Base-by-base conservation (phyloP, 768 basidiomycete species). In the Boletus barrowsii region DNA sequence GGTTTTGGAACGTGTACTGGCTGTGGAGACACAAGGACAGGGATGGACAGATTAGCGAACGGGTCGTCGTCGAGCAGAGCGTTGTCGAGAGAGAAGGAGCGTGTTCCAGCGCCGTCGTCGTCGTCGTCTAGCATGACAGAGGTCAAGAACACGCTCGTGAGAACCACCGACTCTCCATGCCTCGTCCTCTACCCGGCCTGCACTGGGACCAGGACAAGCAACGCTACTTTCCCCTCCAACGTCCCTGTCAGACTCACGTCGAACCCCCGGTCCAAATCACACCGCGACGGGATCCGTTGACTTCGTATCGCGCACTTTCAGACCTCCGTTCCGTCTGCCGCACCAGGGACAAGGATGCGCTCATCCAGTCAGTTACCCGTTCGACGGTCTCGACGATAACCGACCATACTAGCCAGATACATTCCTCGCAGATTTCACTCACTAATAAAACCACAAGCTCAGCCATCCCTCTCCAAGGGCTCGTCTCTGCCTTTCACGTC, bases 61-160 rank as follows among this genome's bases (percentile, higher is more conserved):
- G 88, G 88, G 61, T 90, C 88, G 48, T 85, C 83, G 61, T 88
- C 87, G 24, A 87, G 72, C 22, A 22, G 22, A 22, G 22, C 22
- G 22, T 22, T 22, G 22, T 22, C 22, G 15, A 36, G 49, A 17
- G 33, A 8, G 20, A 42, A 17, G 30, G 26, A 10, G 20, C 5
- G 11, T 4, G 20, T 20, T 20, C 22, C 3, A 4, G 14, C 13
- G 6, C 17, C 24, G 24, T 26, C 10, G 47, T 10, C n/a, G 47
- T 11, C 29, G 15, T 26, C 7, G 24, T 24, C 24, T 24, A 4
- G 24, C 5, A 29, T 29, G 26, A 26, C 26, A 26, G 26, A 26
- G 8, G 32, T 30, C 6, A 57, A 30, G 10, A 29, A 29, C 26
- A 9, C 26, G 26, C 26, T 29, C 29, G 29, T 29, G 29, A 29